Percentiles rank a stretch among this genome's conserved stretches.
Conservation (phyloP, 176 grass and related monocot genomes). For the Pharus latifolius region DNA sequence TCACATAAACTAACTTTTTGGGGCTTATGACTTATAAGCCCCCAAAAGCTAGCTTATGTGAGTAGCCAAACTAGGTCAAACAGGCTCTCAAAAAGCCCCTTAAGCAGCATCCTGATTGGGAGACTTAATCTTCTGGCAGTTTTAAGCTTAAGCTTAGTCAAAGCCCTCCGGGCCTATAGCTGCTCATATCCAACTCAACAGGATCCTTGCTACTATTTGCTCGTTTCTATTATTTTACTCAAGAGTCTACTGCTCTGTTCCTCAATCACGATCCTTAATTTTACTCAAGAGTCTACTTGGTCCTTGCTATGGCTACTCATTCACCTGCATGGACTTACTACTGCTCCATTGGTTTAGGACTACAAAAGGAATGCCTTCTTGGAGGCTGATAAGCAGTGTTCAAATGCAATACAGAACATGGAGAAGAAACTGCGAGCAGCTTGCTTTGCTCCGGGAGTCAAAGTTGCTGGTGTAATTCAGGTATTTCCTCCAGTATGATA, state of each 20-base stretch:
- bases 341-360: slow-evolving; percentile 33
- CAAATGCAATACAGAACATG: slow-evolving; percentile 47
- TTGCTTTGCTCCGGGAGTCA: slow-evolving; percentile 40
- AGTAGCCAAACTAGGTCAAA: too few species aligned
- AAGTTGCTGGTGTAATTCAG: slow-evolving; percentile 51
- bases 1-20: too few species aligned
- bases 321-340: not conserved
- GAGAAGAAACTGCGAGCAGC: slow-evolving; percentile 55
- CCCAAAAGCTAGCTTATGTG: too few species aligned
- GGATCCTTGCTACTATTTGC: not conserved
- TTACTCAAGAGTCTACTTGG: too few species aligned
- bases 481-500: slow-evolving; percentile 26
- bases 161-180: too few species aligned
- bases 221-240: not conserved
- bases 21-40: too few species aligned
- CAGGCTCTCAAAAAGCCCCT: too few species aligned
- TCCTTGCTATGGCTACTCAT: not conserved
- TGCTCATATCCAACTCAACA: too few species aligned
- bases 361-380: slow-evolving; percentile 65
- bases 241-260: not conserved
- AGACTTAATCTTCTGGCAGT: too few species aligned
- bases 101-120: too few species aligned
- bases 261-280: not conserved
- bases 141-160: too few species aligned
- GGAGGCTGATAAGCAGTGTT: slow-evolving; percentile 60